phyloP scores from a whole-genome alignment of 208 protist genomes.

The Crithidia expoeki region DNA sequence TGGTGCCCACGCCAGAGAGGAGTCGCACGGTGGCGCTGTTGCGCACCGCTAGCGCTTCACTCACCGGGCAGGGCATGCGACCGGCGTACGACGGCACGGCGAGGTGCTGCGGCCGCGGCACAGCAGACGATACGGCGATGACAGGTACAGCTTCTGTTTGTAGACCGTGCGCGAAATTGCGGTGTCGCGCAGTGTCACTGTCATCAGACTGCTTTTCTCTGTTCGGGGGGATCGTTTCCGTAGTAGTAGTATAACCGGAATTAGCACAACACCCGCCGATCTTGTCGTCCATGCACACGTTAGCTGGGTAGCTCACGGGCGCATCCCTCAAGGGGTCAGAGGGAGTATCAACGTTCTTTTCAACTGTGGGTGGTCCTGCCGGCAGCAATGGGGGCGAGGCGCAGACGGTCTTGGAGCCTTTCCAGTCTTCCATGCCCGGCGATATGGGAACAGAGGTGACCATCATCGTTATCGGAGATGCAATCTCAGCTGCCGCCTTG shows the following conservation, averaged over 20 bases:
- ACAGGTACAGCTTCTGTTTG: neutral
- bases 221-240: too few relatives aligned
- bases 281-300: too few relatives aligned
- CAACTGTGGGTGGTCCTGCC: neutral
- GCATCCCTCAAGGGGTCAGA: too few relatives aligned
- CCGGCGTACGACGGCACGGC: conserved; percentile 14
- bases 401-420: conserved; percentile 21
- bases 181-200: neutral
- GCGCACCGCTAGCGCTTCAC: conserved; percentile 25
- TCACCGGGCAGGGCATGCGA: conserved; percentile 23
- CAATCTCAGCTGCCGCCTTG: neutral
- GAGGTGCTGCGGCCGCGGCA: neutral
- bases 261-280: too few relatives aligned
- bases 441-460: conserved; percentile 40
- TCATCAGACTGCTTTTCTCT: too few relatives aligned
- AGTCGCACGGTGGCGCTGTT: conserved; percentile 27
- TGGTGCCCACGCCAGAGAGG: neutral
- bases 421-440: conserved; percentile 37
- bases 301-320: too few relatives aligned
- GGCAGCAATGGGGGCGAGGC: neutral
- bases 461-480: too few relatives aligned
- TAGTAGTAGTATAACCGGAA: too few relatives aligned
- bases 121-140: neutral
- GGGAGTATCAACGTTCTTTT: too few relatives aligned
- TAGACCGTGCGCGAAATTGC: neutral